Evolutionary conservation across 345 rosid genomes (phyloP), one percentile per base, ranked within the genome.

Genomic region (Odontarrhena argentea): DNA sequence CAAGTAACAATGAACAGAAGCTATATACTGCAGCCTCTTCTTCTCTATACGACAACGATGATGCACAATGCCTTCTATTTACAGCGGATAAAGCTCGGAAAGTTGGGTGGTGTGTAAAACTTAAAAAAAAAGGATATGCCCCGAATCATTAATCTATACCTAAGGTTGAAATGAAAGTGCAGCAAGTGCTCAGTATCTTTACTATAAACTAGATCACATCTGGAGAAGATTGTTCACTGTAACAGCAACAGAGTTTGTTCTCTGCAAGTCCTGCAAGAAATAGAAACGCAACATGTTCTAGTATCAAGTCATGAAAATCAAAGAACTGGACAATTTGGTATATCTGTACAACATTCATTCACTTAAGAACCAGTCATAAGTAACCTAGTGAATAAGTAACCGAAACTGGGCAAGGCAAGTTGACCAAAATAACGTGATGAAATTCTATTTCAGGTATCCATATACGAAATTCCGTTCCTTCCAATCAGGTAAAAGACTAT

Each of bases 181-280:
- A n/a, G 40, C 30, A 58, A 67, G 55, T 50, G 60, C 44, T 36
- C 52, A 4, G 50, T 25, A 28, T 25, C 67, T 48, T 48, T 49
- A 68, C 38, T 26, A 43, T 37, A 56, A 60, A 68, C 28, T 46
- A 63, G 55, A 46, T 84, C 81, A 91, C 86, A 85, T 91, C 78
- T 94, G 99, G 67, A 94, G 99, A 76, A 91, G 99, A 76, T 94
- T 94, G 83, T 94, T 91, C 82, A 94, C 96, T 63, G 96, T 91
- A 30, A 87, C 86, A 57, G 89, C 74, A 34, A 78, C 97, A 30
- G 99, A 94, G 78, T 94, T 87, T 62, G 99, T 91, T 70, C 87
- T 82, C 87, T 87, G 99, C 83, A 94, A 74, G 73, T 94, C 99
- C 99, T 94, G 93, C 90, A 82, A 67, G 9, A 63, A 32, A 57